Evolutionary conservation across 2,329 filamentous ascomycete genomes (phyloP).

Genomic region (Neofusicoccum sp.): DNA sequence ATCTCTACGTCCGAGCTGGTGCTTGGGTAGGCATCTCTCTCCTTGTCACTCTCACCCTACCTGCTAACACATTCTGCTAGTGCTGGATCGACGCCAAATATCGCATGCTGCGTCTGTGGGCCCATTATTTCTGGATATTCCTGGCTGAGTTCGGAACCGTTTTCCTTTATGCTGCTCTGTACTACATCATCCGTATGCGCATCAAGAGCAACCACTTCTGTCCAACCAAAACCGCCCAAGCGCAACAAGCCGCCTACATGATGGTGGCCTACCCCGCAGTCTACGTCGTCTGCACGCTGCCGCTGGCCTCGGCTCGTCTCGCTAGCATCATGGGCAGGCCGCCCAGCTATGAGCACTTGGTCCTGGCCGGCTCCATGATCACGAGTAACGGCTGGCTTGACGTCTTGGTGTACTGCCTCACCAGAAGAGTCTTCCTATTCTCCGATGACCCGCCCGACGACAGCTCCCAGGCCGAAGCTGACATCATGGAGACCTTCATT

Average conservation of each 20-base stretch:
- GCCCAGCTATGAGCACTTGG: constrained; percentile 50
- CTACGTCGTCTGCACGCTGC: constrained; percentile 69
- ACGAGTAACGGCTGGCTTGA: constrained; percentile 63
- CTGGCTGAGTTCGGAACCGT: constrained; percentile 56
- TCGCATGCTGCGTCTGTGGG: constrained; percentile 57
- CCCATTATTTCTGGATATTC: constrained; percentile 70
- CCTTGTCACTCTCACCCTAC: neutral
- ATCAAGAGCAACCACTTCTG: constrained; percentile 41
- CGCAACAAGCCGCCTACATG: constrained; percentile 54
- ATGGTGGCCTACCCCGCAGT: constrained; percentile 70
- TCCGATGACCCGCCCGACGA: constrained; percentile 47
- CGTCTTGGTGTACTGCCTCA: constrained; percentile 60
- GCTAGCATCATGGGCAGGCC: constrained; percentile 59
- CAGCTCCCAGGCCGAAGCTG: constrained; percentile 27
- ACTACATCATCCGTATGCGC: constrained; percentile 42
- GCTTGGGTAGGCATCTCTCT: constrained; percentile 53
- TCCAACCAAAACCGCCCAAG: constrained; percentile 39
- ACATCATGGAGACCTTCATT: constrained; percentile 39
- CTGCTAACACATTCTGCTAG: constrained; percentile 32
- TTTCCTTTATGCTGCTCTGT: constrained; percentile 51
- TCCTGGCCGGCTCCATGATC: constrained; percentile 58
- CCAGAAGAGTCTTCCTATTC: constrained; percentile 58
- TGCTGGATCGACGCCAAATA: constrained; percentile 66
- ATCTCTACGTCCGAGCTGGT: constrained; percentile 65
- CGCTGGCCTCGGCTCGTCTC: constrained; percentile 66